Evolutionary conservation across 768 basidiomycete genomes (phyloP).

Genomic region (Podaxis mareebaensis): DNA sequence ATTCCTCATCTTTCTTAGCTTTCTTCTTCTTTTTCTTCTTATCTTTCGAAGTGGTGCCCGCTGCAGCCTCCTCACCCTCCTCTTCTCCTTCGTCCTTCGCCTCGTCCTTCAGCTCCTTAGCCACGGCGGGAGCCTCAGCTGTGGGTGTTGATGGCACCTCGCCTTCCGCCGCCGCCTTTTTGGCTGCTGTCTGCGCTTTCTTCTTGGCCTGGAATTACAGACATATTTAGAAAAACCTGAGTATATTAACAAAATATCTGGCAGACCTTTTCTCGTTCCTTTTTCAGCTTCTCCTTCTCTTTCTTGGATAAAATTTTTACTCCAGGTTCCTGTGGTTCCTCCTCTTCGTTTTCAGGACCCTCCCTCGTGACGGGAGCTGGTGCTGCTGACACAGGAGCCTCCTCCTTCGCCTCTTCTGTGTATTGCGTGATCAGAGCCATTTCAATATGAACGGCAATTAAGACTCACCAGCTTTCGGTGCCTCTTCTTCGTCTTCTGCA

Average conservation of each 20-base stretch:
- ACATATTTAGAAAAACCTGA: slow-evolving; percentile 13
- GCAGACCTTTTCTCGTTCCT: slow-evolving; percentile 90
- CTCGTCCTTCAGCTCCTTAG: slow-evolving; percentile 24
- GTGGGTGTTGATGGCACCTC: slow-evolving; percentile 14
- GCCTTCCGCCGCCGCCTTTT: slow-evolving; percentile 52
- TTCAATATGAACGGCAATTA: not conserved
- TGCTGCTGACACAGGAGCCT: slow-evolving; percentile 23
- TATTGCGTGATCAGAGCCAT: not conserved
- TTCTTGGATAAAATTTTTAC: slow-evolving; percentile 84
- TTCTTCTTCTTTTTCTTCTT: slow-evolving; percentile 94
- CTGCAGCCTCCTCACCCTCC: slow-evolving; percentile 60
- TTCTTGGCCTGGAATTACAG: slow-evolving; percentile 73
- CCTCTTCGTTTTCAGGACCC: slow-evolving; percentile 43
- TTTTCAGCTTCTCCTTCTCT: slow-evolving; percentile 96
- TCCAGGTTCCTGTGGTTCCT: slow-evolving; percentile 58
- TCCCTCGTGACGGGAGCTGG: slow-evolving; percentile 29
- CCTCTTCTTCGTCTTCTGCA: slow-evolving; percentile 36
- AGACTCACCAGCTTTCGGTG: slow-evolving; percentile 4
- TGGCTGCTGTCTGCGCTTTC: slow-evolving; percentile 89
- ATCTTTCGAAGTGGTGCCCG: slow-evolving; percentile 37
- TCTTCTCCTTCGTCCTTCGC: slow-evolving; percentile 62
- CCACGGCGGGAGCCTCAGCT: slow-evolving; percentile 27
- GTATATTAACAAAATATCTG: slow-evolving; percentile 4
- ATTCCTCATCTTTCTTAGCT: slow-evolving; percentile 59
- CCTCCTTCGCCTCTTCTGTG: slow-evolving; percentile 20